These are phyloP conservation scores for Apiospora malaysiana DNA, from an alignment of 2,329 filamentous ascomycete species.

Conservation along the genomic window DNA sequence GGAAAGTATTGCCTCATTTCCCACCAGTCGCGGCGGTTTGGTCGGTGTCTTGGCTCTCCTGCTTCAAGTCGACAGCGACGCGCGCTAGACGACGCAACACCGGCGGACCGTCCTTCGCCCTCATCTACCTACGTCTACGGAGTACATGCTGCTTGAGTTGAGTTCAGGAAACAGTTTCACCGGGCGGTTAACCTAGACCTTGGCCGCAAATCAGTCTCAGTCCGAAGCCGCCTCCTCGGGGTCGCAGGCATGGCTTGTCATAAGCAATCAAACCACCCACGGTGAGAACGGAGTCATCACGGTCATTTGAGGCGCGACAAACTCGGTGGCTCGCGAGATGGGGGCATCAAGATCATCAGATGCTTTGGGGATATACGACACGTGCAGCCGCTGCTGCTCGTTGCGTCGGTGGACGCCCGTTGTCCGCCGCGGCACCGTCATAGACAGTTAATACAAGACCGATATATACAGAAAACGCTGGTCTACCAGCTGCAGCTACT, in stretches of 20 bases:
- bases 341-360: background rate
- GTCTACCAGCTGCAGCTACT: slow-evolving; percentile 2
- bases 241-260: slow-evolving; percentile 10
- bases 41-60: slow-evolving; percentile 11
- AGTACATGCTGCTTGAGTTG: background rate
- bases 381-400: background rate
- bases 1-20: slow-evolving; percentile 13
- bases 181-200: slow-evolving; percentile 10
- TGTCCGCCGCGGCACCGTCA: background rate
- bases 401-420: background rate
- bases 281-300: background rate
- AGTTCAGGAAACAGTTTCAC: slow-evolving; percentile 17
- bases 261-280: slow-evolving; percentile 11
- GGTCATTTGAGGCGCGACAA: slow-evolving; percentile 10
- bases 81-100: background rate
- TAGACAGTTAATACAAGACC: background rate
- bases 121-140: background rate
- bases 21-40: slow-evolving; percentile 5
- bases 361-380: background rate
- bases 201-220: slow-evolving; percentile 11
- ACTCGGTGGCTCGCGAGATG: background rate
- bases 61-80: background rate
- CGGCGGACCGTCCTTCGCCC: background rate
- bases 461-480: background rate
- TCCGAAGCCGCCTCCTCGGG: background rate